These are phyloP conservation scores for Abrus pulchellus DNA, from an alignment of 306 rosid species.

Conservation along the genomic window DNA sequence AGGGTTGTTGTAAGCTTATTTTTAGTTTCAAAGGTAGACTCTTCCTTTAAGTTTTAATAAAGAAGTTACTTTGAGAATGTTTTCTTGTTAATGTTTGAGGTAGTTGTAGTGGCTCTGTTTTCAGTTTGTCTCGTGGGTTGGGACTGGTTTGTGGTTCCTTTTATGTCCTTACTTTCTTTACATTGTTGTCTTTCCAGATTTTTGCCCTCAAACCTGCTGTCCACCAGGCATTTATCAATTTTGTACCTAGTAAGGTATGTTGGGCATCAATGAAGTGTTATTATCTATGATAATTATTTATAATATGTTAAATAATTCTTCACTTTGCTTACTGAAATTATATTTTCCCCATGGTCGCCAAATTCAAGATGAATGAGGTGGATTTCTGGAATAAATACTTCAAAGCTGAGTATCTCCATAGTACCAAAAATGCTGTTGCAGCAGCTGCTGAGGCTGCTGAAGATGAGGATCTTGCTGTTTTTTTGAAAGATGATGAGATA, in stretches of 20 bases:
- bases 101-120: not conserved
- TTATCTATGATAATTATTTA: conserved; percentile 27
- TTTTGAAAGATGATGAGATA: conserved; percentile 88
- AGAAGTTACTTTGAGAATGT: not conserved
- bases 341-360: conserved; percentile 41
- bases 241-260: conserved; percentile 87
- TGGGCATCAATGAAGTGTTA: conserved; percentile 36
- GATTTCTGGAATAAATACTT: conserved; percentile 97
- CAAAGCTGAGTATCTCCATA: conserved; percentile 92
- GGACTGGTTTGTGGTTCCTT: conserved; percentile 7
- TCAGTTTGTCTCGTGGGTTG: conserved; percentile 3
- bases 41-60: not conserved
- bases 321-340: conserved; percentile 23
- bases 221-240: conserved; percentile 84
- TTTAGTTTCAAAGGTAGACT: conserved; percentile 3
- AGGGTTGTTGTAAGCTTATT: conserved; percentile 1
- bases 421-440: conserved; percentile 79
- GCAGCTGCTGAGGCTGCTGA: conserved; percentile 99
- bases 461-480: conserved; percentile 95
- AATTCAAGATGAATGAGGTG: conserved; percentile 83
- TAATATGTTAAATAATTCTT: conserved; percentile 24
- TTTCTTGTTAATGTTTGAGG: conserved; percentile 30
- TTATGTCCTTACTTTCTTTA: conserved; percentile 33
- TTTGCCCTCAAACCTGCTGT: conserved; percentile 96
- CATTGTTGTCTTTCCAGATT: conserved; percentile 66